Evolutionary conservation across 1,284 basidiomycete genomes (phyloP), one percentile per base, ranked within the genome.

Genomic region (Volvariella surrecta): DNA sequence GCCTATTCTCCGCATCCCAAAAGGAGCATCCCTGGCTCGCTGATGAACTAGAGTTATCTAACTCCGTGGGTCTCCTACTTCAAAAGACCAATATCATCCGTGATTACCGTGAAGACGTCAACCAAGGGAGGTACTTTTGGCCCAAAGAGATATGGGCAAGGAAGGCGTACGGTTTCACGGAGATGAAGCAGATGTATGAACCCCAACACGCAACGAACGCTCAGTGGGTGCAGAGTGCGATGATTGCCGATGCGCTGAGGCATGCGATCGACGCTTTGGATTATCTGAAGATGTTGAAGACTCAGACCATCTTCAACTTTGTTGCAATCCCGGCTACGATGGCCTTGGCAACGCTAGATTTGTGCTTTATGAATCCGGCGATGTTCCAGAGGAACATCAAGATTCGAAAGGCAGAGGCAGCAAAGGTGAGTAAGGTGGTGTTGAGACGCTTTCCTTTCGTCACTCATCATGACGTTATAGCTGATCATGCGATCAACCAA

Each of bases 21-120:
- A 92, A 94, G 58, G 95, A 99, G 64, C 74, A 73, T 0, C 58
- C 73, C 0, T 89, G 80, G 72, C 66, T 99, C 40, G 83, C 77
- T 32, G 68, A 79, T 38, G 89, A 98, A 61, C 77, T 96, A 47
- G 84, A 86, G 50, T 75, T 99, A 1, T 83, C 85, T 52, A 97
- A 98, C 66, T 89, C 88, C 39, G 93, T 98, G 88, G 96, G 96
- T n/a, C 74, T 95, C 13, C 74, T 98, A 43, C 75, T 99, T 9
- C 96, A 99, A 64, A 99, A 99, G 69, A 97, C 93, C 32, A 99
- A 99, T 67, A 97, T 99, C 62, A 89, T 93, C 50, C 84, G 95
- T 45, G 96, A 99, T 62, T 91, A 85, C 65, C 80, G 89, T 37
- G 95, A 99, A 64, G 96, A 99, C 60, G 76, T 82, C 9, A 83